These are phyloP conservation scores for Leccinum obscurum DNA, from an alignment of 768 basidiomycete genomes.

Conservation along the genomic window DNA sequence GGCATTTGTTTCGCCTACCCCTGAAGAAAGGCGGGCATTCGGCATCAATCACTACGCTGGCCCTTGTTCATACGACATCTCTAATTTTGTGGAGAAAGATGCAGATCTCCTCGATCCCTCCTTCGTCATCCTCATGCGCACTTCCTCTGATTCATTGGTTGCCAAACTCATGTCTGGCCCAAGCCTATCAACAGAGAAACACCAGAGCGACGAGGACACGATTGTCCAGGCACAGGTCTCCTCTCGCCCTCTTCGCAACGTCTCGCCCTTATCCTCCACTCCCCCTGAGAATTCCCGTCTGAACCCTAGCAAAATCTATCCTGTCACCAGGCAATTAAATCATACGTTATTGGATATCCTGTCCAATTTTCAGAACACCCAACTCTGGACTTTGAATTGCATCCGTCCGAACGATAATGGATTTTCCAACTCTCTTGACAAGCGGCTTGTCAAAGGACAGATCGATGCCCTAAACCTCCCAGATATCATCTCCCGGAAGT, in stretches of 20 bases:
- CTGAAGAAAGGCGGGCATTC: constrained; percentile 41
- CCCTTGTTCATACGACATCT: constrained; percentile 51
- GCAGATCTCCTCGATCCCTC: constrained; percentile 55
- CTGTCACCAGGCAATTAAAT: constrained; percentile 60
- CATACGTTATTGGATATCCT: constrained; percentile 51
- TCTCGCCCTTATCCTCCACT: constrained; percentile 37
- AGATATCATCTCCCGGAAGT: constrained; percentile 49
- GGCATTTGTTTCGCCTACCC: constrained; percentile 46
- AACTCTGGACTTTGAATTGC: constrained; percentile 57
- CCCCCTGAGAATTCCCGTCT: constrained; percentile 41
- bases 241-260: constrained; percentile 52
- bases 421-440: constrained; percentile 63
- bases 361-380: constrained; percentile 43
- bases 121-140: constrained; percentile 52
- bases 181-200: constrained; percentile 56
- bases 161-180: constrained; percentile 64
- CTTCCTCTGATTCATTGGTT: constrained; percentile 53
- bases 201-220: constrained; percentile 54
- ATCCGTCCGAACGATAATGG: constrained; percentile 67
- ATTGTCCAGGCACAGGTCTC: constrained; percentile 68
- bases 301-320: constrained; percentile 54
- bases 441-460: constrained; percentile 58
- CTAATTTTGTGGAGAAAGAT: constrained; percentile 49
- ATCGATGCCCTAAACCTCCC: constrained; percentile 54
- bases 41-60: constrained; percentile 65